Conservation (phyloP, 176 grass and related monocot species). For the Zea luxurians region DNA sequence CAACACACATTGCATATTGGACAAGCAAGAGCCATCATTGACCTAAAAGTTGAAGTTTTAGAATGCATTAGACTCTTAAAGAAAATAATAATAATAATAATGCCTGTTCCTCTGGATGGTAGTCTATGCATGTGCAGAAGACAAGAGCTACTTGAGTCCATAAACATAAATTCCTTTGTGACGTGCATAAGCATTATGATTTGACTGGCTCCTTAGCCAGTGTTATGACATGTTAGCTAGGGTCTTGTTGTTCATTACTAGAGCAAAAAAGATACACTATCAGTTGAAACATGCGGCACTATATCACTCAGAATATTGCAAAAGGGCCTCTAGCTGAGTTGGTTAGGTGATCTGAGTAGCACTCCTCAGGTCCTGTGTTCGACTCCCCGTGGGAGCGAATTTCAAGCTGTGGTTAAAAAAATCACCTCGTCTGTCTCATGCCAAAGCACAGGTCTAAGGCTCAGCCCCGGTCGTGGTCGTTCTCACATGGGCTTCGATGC, state of each 20-base stretch:
- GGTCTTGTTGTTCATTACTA: background rate
- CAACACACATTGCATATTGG: constrained; percentile 98
- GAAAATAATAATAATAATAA: background rate
- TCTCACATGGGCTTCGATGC: too few species aligned
- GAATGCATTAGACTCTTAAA: constrained; percentile 14
- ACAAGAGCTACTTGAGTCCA: background rate
- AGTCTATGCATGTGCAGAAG: background rate
- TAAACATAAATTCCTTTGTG: background rate
- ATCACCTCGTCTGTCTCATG: too few species aligned
- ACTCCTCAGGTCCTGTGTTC: too few species aligned
- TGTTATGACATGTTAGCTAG: background rate
- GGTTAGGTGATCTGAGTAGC: too few species aligned
- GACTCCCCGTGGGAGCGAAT: too few species aligned
- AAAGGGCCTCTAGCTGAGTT: too few species aligned
- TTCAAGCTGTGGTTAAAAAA: too few species aligned
- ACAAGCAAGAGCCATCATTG: constrained; percentile 97
- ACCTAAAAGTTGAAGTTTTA: constrained; percentile 56
- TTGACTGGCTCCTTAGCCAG: background rate
- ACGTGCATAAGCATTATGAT: background rate
- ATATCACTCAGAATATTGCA: background rate
- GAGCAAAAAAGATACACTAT: background rate
- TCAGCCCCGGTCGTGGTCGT: too few species aligned
- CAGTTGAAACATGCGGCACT: background rate
- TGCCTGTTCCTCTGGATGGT: background rate
- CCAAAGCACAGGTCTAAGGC: too few species aligned